Evolutionary conservation across 177 flowering plant species (phyloP).

Genomic region (Telopea speciosissima): DNA sequence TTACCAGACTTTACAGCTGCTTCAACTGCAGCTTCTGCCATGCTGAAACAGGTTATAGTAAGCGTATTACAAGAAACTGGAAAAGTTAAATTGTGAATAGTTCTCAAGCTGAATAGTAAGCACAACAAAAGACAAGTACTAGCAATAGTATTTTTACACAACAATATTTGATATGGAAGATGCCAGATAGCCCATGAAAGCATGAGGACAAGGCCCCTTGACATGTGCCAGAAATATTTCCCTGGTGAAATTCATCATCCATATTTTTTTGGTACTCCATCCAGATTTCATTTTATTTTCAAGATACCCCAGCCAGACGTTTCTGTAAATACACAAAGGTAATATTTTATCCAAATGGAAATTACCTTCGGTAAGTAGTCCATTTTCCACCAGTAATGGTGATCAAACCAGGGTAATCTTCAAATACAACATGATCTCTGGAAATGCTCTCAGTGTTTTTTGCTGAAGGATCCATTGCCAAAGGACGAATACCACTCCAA

Average conservation of each 20-base stretch:
- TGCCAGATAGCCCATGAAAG: background rate
- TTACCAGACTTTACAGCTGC: slow-evolving; percentile 83
- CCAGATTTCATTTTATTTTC: too few species aligned
- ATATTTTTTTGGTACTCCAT: background rate
- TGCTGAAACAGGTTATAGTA: slow-evolving; percentile 46
- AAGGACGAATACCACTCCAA: slow-evolving; percentile 23
- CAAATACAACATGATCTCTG: slow-evolving; percentile 21
- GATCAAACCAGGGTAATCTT: slow-evolving; percentile 19
- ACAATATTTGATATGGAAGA: background rate
- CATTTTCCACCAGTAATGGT: slow-evolving; percentile 21
- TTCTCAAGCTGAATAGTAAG: background rate
- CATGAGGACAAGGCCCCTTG: background rate
- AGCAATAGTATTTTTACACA: background rate
- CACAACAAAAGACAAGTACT: background rate
- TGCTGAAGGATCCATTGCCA: slow-evolving; percentile 19
- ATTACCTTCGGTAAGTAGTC: slow-evolving; percentile 20
- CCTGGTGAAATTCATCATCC: background rate
- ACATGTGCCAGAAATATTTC: background rate
- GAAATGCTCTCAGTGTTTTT: slow-evolving; percentile 20
- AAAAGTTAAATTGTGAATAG: background rate
- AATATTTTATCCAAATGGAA: background rate
- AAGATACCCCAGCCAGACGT: too few species aligned
- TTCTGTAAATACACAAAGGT: too few species aligned
- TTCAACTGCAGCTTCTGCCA: slow-evolving; percentile 98
- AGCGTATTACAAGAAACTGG: slow-evolving; percentile 2